Conservation (phyloP, 2,329 filamentous ascomycete species). For the Sclerotiophoma versabilis region DNA sequence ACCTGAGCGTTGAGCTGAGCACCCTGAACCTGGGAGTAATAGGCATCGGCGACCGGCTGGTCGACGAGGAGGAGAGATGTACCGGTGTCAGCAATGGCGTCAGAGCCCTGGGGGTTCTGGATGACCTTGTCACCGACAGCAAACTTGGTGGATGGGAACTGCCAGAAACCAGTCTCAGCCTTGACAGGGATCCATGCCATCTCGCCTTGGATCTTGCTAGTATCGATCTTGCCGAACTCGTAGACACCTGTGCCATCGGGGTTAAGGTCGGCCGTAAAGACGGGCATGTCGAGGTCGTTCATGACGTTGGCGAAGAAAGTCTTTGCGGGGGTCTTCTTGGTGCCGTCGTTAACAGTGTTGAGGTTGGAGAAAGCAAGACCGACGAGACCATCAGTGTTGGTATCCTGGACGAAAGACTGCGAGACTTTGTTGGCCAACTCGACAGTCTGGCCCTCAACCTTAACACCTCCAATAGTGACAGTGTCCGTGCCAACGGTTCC, state of each 20-base stretch:
- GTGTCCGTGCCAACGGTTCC: conserved; percentile 73
- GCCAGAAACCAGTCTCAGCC: conserved; percentile 71
- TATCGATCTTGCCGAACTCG: conserved; percentile 76
- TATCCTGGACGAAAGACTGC: conserved; percentile 64
- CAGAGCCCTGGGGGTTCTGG: conserved; percentile 58
- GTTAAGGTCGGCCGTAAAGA: conserved; percentile 75
- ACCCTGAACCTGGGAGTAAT: conserved; percentile 53
- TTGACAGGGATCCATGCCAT: conserved; percentile 70
- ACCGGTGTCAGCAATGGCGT: conserved; percentile 61
- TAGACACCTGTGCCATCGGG: conserved; percentile 68
- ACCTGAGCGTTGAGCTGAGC: conserved; percentile 46
- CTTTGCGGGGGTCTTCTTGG: conserved; percentile 67
- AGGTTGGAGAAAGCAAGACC: conserved; percentile 71
- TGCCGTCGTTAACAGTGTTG: conserved; percentile 61
- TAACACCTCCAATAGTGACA: conserved; percentile 71
- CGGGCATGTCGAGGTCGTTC: conserved; percentile 64
- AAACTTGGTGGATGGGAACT: conserved; percentile 66
- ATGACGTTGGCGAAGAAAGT: conserved; percentile 78
- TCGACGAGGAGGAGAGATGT: conserved; percentile 70
- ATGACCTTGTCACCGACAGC: conserved; percentile 63
- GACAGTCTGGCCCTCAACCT: conserved; percentile 68
- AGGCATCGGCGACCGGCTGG: conserved; percentile 56
- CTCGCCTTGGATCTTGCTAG: conserved; percentile 66
- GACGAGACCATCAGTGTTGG: conserved; percentile 71
- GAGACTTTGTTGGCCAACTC: conserved; percentile 70